Evolutionary conservation across 352 stramenopile species (phyloP).

Genomic region (Phytophthora citrophthora): DNA sequence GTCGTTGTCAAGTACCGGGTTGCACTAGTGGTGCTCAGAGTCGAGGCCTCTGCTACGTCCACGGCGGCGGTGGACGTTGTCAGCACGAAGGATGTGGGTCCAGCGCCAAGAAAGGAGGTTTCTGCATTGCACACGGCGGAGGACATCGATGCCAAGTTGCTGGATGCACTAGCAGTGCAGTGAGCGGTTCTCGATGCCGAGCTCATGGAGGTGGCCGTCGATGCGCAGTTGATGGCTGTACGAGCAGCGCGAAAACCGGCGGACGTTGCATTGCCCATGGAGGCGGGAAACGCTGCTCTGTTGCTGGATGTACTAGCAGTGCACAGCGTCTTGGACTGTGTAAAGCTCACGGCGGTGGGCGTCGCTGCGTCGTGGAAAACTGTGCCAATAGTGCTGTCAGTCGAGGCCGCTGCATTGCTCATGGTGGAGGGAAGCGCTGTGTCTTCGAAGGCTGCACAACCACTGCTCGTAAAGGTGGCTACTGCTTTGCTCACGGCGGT

Average conservation of each 20-base stretch:
- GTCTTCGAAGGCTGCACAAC: conserved; percentile 76
- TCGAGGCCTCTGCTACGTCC: conserved; percentile 84
- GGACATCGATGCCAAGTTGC: conserved; percentile 79
- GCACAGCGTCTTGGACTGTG: conserved; percentile 84
- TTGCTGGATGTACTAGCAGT: conserved; percentile 75
- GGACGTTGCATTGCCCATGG: conserved; percentile 85
- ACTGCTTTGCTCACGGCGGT: conserved; percentile 85
- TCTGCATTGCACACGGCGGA: conserved; percentile 86
- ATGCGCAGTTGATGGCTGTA: conserved; percentile 73
- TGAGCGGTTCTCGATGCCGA: conserved; percentile 80
- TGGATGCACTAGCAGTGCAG: conserved; percentile 78
- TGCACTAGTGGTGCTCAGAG: conserved; percentile 86
- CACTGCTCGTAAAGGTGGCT: conserved; percentile 80
- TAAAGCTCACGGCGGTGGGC: conserved; percentile 85
- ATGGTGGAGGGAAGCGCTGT: conserved; percentile 85
- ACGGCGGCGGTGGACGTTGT: conserved; percentile 80
- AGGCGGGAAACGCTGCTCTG: conserved; percentile 82
- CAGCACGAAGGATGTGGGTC: conserved; percentile 76
- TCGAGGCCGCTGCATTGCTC: conserved; percentile 83
- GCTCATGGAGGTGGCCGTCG: conserved; percentile 83
- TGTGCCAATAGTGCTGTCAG: conserved; percentile 86
- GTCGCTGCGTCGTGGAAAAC: conserved; percentile 65
- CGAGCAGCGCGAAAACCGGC: conserved; percentile 85
- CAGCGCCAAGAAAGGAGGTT: conserved; percentile 86
- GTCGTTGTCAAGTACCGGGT: conserved; percentile 78